A percentile compares a stretch with the other conserved stretches of the same genome.
Conservation (phyloP, 169 alveolate genomes). For the Plasmodium vinckei region DNA sequence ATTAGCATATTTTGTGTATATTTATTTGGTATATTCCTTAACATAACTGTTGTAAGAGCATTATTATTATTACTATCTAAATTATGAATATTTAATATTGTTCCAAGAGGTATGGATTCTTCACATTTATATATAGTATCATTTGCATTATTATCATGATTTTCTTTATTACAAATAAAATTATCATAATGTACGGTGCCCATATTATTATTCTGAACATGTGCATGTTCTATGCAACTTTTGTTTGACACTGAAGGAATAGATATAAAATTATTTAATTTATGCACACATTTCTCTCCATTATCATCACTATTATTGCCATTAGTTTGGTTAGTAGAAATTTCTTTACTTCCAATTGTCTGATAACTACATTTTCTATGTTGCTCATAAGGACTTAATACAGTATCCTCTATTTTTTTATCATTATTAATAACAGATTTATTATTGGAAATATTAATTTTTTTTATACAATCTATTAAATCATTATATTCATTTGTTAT, state of each 20-base stretch:
- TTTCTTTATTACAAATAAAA: neutral
- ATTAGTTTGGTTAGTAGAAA: too few species aligned
- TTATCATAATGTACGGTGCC: neutral
- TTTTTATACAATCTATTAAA: conserved; percentile 29
- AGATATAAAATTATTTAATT: too few species aligned
- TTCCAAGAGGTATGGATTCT: conserved; percentile 67
- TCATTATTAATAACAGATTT: conserved; percentile 2
- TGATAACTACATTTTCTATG: too few species aligned
- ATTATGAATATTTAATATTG: conserved; percentile 50
- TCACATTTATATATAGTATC: conserved; percentile 58
- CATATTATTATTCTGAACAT: neutral
- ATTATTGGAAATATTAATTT: conserved; percentile 18
- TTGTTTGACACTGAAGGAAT: too few species aligned
- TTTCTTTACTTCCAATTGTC: too few species aligned
- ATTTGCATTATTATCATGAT: neutral
- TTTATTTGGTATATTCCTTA: conserved; percentile 91
- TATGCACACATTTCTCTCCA: too few species aligned
- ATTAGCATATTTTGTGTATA: conserved; percentile 84
- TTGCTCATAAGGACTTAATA: too few species aligned
- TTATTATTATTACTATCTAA: conserved; percentile 45
- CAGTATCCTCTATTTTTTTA: neutral
- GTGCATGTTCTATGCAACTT: too few species aligned
- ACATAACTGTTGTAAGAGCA: conserved; percentile 84
- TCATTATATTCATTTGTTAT: conserved; percentile 26
- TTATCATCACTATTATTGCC: too few species aligned